Base-by-base conservation (phyloP, 2,329 filamentous ascomycete genomes). In the Cladosporium austrohemisphaericum region DNA sequence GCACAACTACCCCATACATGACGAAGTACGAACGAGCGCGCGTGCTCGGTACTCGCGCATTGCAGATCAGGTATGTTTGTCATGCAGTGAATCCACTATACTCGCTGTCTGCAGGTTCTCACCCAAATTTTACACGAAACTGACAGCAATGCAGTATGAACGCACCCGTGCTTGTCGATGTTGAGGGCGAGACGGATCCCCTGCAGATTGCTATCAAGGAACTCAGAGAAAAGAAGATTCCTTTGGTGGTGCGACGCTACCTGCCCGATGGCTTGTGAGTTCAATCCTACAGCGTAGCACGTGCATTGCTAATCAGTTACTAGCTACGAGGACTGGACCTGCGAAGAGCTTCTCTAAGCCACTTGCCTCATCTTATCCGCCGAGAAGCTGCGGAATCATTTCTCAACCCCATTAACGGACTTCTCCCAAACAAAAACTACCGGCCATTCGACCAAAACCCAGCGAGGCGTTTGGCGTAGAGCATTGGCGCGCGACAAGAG, bases 311-410 rank as follows among this genome's bases (percentile, higher is more conserved):
- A 4, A 10, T 22, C 11, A 40, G 5, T 16, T 29, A 31, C 31
- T 58, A 92, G 87, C 75, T 97, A 97, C 71, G 93, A 98, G 78
- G 93, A 98, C 70, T 98, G 93, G 93, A 95, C 91, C 28, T 96
- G 91, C 72, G 93, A 97, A 73, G 93, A 98, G 72, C 77, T 97
- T 57, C 79, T 95, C 49, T 78, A 35, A 71, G 65, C 38, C n/a
- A n/a, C n/a, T n/a, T n/a, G n/a, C n/a, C n/a, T n/a, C n/a, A n/a
- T n/a, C n/a, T n/a, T n/a, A n/a, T n/a, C n/a, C n/a, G n/a, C n/a
- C n/a, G n/a, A n/a, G n/a, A n/a, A n/a, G n/a, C n/a, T n/a, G n/a
- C n/a, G n/a, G n/a, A n/a, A n/a, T n/a, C n/a, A n/a, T n/a, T n/a
- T n/a, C n/a, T n/a, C n/a, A n/a, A n/a, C n/a, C n/a, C n/a, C n/a